Evolutionary conservation across 78 protist species (phyloP).

Genomic region (Dictyostelium firmibasis): DNA sequence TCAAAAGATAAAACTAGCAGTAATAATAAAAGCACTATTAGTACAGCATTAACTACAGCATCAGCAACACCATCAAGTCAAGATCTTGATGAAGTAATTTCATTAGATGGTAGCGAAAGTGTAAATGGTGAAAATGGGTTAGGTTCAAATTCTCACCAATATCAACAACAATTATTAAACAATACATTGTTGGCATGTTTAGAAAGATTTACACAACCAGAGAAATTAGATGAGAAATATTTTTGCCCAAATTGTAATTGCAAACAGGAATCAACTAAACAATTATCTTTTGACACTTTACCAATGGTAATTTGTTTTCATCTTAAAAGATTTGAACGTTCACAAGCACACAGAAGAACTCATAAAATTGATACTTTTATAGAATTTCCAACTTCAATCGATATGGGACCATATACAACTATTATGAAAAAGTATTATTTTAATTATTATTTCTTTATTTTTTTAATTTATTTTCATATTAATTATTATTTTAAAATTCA

Average conservation of each 20-base stretch:
- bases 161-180: background rate
- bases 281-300: constrained; percentile 44
- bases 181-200: constrained; percentile 45
- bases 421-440: background rate
- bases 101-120: background rate
- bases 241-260: constrained; percentile 62
- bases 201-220: constrained; percentile 84
- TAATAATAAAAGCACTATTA: background rate
- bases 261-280: constrained; percentile 79
- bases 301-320: constrained; percentile 82
- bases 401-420: constrained; percentile 62
- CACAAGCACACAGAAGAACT: constrained; percentile 56
- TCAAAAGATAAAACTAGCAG: background rate
- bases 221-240: constrained; percentile 69
- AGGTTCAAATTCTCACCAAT: background rate
- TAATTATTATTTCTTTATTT: background rate
- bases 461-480: background rate
- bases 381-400: constrained; percentile 50
- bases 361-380: constrained; percentile 77
- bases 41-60: background rate
- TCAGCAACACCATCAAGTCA: background rate
- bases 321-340: constrained; percentile 70
- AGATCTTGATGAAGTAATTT: background rate
- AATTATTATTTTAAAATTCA: background rate
- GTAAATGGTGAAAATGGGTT: background rate